These are phyloP conservation scores for Pseudovirgaria hyperparasitica DNA, from an alignment of 2,329 filamentous ascomycete species.

Conservation along the genomic window DNA sequence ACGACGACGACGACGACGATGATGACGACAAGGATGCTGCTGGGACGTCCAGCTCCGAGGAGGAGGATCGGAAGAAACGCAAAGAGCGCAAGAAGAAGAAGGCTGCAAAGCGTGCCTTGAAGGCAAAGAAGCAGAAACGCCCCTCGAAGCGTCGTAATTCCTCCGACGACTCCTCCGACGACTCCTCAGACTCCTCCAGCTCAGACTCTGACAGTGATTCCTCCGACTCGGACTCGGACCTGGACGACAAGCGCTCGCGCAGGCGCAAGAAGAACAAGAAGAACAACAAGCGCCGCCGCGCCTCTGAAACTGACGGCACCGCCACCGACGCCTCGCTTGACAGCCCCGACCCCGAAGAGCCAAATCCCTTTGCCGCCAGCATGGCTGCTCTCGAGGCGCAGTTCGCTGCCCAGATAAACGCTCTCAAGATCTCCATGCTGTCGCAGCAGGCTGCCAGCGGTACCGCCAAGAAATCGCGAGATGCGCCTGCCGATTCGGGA, in stretches of 20 bases:
- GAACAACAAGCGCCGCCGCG: no score
- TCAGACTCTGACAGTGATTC: slow-evolving; percentile 4
- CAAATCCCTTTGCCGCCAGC: no score
- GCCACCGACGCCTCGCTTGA: no score
- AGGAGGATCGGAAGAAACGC: slow-evolving; percentile 3
- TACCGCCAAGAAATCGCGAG: slow-evolving; percentile 4
- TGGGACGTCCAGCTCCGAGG: slow-evolving; percentile 2
- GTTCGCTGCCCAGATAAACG: no score
- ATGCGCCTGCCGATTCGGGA: neutral
- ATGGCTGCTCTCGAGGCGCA: no score
- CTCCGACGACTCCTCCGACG: slow-evolving; percentile 9
- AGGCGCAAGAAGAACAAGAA: slow-evolving; percentile 3
- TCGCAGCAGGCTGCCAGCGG: slow-evolving; percentile 5
- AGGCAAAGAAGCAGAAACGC: neutral
- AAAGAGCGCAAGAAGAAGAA: slow-evolving; percentile 9
- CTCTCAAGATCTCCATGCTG: slow-evolving; percentile 4
- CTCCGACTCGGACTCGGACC: no score
- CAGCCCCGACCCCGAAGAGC: no score
- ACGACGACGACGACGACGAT: slow-evolving; percentile 6
- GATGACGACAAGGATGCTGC: no score
- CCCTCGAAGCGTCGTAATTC: neutral
- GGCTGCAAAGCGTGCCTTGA: neutral
- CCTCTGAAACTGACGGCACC: no score
- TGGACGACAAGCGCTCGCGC: slow-evolving; percentile 4
- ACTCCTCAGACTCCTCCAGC: slow-evolving; percentile 10